Conservation (phyloP, 257 asterid species). For the Fraxinus anomala region DNA sequence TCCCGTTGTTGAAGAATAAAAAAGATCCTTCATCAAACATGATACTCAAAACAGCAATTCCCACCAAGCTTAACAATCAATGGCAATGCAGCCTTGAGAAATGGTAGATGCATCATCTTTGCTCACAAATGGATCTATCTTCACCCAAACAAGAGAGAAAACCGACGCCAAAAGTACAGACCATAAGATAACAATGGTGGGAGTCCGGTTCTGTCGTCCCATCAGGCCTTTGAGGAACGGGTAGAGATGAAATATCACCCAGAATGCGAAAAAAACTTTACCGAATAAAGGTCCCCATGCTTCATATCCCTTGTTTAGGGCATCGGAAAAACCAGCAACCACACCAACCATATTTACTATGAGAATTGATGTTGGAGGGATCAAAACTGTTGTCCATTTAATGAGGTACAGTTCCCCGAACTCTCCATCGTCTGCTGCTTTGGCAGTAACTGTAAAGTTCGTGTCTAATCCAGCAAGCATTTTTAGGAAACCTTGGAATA, state of each 20-base stretch:
- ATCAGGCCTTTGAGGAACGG: constrained; percentile 93
- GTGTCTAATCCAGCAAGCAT: constrained; percentile 92
- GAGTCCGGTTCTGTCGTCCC: constrained; percentile 92
- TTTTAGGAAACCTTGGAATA: constrained; percentile 90
- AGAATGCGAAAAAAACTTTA: constrained; percentile 79
- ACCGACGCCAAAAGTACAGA: constrained; percentile 93
- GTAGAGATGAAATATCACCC: constrained; percentile 88
- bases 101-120: constrained; percentile 45
- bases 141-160: constrained; percentile 93
- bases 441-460: constrained; percentile 84
- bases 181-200: constrained; percentile 86
- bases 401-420: constrained; percentile 83
- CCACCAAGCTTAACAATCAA: constrained; percentile 65
- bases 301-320: constrained; percentile 85
- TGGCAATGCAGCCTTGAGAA: constrained; percentile 63
- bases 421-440: constrained; percentile 79
- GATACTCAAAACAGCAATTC: background rate
- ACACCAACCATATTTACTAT: constrained; percentile 85
- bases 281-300: constrained; percentile 95
- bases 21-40: constrained; percentile 1
- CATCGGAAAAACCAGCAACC: constrained; percentile 91
- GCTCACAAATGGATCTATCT: constrained; percentile 78
- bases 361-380: constrained; percentile 89
- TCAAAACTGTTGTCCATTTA: constrained; percentile 95
- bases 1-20: background rate